Conservation (phyloP, 2,329 filamentous ascomycete species). For the Arthrobotrys musiformis region DNA sequence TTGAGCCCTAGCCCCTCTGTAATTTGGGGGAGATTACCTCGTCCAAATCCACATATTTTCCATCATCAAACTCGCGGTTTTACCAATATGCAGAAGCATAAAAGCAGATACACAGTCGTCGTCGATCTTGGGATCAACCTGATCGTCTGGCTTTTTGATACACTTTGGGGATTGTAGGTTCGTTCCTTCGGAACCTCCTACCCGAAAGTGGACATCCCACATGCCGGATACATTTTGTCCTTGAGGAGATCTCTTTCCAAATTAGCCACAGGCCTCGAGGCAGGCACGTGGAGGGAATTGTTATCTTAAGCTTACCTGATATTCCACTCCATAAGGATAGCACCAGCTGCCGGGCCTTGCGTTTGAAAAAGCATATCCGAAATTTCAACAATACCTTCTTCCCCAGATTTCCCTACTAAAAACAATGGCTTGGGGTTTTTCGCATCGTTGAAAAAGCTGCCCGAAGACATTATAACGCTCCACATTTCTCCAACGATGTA, state of each 20-base stretch:
- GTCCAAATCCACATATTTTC: constrained; percentile 68
- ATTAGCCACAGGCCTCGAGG: constrained; percentile 27
- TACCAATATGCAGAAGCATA: constrained; percentile 63
- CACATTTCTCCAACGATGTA: constrained; percentile 70
- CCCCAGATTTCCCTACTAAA: constrained; percentile 67
- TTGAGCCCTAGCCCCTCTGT: constrained; percentile 55
- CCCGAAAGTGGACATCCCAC: constrained; percentile 94
- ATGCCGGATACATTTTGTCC: constrained; percentile 65
- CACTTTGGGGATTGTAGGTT: constrained; percentile 62
- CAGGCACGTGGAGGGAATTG: constrained; percentile 47
- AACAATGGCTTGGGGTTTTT: constrained; percentile 67
- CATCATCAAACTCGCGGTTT: constrained; percentile 62
- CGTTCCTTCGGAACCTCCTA: constrained; percentile 76
- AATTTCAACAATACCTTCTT: constrained; percentile 67
- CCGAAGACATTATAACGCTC: constrained; percentile 67
- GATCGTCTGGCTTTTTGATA: constrained; percentile 67
- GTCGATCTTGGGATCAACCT: constrained; percentile 58
- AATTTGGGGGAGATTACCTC: constrained; percentile 49
- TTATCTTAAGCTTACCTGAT: constrained; percentile 61
- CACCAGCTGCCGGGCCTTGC: constrained; percentile 70
- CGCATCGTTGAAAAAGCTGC: constrained; percentile 65
- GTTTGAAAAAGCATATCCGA: constrained; percentile 68
- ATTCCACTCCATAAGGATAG: constrained; percentile 79
- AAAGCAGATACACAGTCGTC: constrained; percentile 63
- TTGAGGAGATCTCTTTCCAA: constrained; percentile 68